A percentile compares a stretch with the other conserved stretches of the same genome.
Evolutionary conservation across 163 green algal species (phyloP).

Genomic region (Smithsoniella earleae): DNA sequence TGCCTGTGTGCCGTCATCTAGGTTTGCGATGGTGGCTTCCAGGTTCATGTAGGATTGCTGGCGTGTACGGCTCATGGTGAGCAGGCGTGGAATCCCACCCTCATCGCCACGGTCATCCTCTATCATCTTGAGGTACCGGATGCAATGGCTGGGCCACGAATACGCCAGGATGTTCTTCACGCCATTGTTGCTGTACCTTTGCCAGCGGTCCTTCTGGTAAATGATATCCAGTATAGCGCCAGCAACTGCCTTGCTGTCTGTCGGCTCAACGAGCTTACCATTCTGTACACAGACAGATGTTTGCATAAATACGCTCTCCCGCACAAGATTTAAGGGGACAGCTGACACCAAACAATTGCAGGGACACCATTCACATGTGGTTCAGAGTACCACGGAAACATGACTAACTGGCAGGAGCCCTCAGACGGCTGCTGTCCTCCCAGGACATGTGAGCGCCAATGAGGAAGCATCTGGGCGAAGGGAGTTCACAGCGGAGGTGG

Average conservation of each 20-base stretch:
- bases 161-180: constrained; percentile 86
- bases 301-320: no score
- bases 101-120: constrained; percentile 42
- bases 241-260: constrained; percentile 55
- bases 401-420: no score
- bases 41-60: neutral
- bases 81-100: neutral
- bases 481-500: no score
- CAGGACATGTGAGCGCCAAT: no score
- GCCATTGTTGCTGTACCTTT: constrained; percentile 46
- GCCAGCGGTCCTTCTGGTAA: constrained; percentile 45
- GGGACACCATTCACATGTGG: no score
- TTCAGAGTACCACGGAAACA: no score
- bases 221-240: constrained; percentile 62
- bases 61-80: neutral
- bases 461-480: no score
- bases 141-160: constrained; percentile 82
- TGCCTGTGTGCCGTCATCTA: no score
- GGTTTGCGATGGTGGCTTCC: neutral
- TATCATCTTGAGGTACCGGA: constrained; percentile 63
- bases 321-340: no score
- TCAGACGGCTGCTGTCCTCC: no score
- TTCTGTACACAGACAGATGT: no score
- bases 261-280: constrained; percentile 77
- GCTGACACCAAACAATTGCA: no score